A percentile compares a stretch with the other conserved stretches of the same genome.
Conservation (phyloP, 345 rosid species). For the Euphorbia peplus region DNA sequence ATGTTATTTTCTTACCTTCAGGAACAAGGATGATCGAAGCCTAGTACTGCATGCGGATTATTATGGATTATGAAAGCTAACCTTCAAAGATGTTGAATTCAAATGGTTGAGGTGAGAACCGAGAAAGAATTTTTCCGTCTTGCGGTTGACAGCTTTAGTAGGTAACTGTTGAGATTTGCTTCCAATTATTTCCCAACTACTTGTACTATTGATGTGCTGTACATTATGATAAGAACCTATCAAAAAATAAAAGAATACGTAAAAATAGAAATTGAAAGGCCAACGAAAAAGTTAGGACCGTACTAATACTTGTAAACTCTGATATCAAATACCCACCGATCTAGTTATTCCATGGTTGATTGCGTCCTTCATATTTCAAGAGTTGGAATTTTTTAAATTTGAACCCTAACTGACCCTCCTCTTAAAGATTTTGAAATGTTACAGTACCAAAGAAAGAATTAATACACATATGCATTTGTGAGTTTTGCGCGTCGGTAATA, state of each 20-base stretch:
- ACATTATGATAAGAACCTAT: background rate
- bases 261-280: background rate
- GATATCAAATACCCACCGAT: background rate
- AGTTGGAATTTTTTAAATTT: background rate
- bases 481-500: too few species aligned
- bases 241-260: background rate
- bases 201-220: background rate
- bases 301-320: background rate
- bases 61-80: slow-evolving; percentile 6
- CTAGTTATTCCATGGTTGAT: background rate
- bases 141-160: background rate
- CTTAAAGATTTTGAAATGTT: background rate
- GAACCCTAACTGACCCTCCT: background rate
- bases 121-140: background rate
- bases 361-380: background rate
- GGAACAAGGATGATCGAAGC: slow-evolving; percentile 28
- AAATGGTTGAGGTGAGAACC: slow-evolving; percentile 6
- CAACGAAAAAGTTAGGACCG: background rate
- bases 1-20: background rate
- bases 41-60: slow-evolving; percentile 13
- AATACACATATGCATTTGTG: background rate
- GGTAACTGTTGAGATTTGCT: slow-evolving; percentile 11
- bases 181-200: background rate
- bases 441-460: background rate
- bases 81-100: slow-evolving; percentile 6